Evolutionary conservation across 441 rosid genomes (phyloP), one percentile per base, ranked within the genome.

Genomic region (Bruguiera hainesii): DNA sequence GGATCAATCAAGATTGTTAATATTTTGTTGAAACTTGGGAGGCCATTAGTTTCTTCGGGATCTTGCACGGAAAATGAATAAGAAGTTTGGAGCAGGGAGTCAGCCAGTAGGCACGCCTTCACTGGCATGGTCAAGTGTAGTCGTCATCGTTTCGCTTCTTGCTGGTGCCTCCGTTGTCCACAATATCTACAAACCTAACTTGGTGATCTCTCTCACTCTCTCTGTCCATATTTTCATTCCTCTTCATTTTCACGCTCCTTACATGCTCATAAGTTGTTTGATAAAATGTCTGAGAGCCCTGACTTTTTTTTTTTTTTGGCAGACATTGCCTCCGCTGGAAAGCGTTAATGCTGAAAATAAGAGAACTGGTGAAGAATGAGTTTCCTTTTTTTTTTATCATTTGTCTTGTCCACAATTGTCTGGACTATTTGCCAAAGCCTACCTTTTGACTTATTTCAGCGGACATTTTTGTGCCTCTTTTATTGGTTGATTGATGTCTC

Each of bases 101-200:
- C 76, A 42, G 69, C 86, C 88, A 30, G 82, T 84, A 4, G 87
- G 93, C 55, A 85, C 93, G 29, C 90, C 90, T 55, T 87, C 90
- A 26, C 71, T 82, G 30, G 82, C 81, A 1, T 64, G 61, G 82
- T 87, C 93, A 21, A 75, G 78, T 30, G 77, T 71, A 33, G 85
- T 85, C 64, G 87, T 82, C 72, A 63, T 88, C 42, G 82, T 63
- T 13, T 87, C 93, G 19, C 82, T 88, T 58, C 87, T 85, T 7
- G 82, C 78, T 13, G 93, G 93, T 25, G 87, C 90, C 59, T 88
- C 93, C 35, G 55, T 85, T 33, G 87, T 84, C 58, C 90, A 85
- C 81, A 84, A 82, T 77, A 64, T 88, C 50, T 82, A 80, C 73
- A 82, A 80, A 39, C 93, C 93, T 13, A 68, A 85, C 67, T 87